Conservation (phyloP, 2,329 filamentous ascomycete genomes). For the Neofusicoccum kwambonambiense region DNA sequence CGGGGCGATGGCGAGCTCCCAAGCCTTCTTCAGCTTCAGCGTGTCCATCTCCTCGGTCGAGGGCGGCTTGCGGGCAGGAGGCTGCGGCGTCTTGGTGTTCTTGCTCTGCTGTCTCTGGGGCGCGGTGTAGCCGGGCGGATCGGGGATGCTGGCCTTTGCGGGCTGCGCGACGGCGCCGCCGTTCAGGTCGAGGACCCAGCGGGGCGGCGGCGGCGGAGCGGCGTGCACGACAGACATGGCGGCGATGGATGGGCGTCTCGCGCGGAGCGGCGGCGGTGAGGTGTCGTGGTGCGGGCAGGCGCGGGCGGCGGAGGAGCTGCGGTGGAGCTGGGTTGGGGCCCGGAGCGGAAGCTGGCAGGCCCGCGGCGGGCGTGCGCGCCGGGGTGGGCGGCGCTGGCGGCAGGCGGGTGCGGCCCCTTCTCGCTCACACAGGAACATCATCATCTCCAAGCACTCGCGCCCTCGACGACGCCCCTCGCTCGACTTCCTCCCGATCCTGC, state of each 20-base stretch:
- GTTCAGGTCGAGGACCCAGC: slow-evolving; percentile 82
- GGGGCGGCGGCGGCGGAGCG: slow-evolving; percentile 54
- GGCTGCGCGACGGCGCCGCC: slow-evolving; percentile 65
- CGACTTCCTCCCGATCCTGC: not conserved
- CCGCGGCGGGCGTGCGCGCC: not conserved
- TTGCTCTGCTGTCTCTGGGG: slow-evolving; percentile 8
- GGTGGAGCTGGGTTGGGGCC: not conserved
- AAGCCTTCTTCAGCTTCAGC: slow-evolving; percentile 96
- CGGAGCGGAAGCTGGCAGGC: slow-evolving; percentile 5
- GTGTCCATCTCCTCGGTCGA: slow-evolving; percentile 87
- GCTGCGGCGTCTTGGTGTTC: slow-evolving; percentile 34
- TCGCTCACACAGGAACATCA: slow-evolving; percentile 16
- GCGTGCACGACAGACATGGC: slow-evolving; percentile 23
- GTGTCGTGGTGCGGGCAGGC: not conserved
- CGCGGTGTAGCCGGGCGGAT: slow-evolving; percentile 81
- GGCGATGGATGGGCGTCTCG: not conserved
- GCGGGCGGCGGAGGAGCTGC: slow-evolving; percentile 12
- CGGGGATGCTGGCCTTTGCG: slow-evolving; percentile 65
- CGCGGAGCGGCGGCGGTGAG: not conserved
- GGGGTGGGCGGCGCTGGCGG: not conserved
- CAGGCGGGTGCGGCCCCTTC: slow-evolving; percentile 1
- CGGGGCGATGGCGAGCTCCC: slow-evolving; percentile 92
- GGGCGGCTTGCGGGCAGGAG: slow-evolving; percentile 61
- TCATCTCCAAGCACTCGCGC: slow-evolving; percentile 1
- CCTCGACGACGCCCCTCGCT: not conserved